Conservation (phyloP, 768 basidiomycete genomes). For the Gymnopilus dilepis region DNA sequence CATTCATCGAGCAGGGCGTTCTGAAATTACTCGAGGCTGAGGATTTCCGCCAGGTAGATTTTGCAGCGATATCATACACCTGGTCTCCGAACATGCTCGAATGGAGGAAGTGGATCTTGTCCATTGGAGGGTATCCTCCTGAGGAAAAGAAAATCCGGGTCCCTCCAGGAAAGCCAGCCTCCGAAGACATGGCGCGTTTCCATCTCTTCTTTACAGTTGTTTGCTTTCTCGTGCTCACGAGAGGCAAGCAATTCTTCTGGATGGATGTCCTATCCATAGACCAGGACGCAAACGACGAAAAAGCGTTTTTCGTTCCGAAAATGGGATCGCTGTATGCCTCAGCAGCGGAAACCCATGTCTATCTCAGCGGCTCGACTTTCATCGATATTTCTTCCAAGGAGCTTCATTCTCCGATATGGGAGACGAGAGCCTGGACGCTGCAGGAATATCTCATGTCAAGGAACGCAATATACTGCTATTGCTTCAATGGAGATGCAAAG, state of each 20-base stretch:
- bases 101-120: slow-evolving; percentile 17
- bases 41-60: slow-evolving; percentile 11
- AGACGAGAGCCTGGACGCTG: slow-evolving; percentile 16
- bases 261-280: slow-evolving; percentile 16
- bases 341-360: slow-evolving; percentile 11
- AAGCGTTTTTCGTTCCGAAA: slow-evolving; percentile 13
- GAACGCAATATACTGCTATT: slow-evolving; percentile 10
- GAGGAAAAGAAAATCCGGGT: slow-evolving; percentile 1
- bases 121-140: not conserved
- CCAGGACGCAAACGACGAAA: slow-evolving; percentile 10
- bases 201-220: slow-evolving; percentile 17
- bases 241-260: slow-evolving; percentile 8
- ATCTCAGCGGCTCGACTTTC: slow-evolving; percentile 5
- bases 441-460: slow-evolving; percentile 16
- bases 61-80: slow-evolving; percentile 17
- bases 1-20: slow-evolving; percentile 9
- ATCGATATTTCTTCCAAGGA: slow-evolving; percentile 12
- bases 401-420: slow-evolving; percentile 14
- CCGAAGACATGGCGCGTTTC: slow-evolving; percentile 12
- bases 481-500: slow-evolving; percentile 12
- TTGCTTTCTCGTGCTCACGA: slow-evolving; percentile 13
- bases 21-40: slow-evolving; percentile 12
- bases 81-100: slow-evolving; percentile 16
- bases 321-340: slow-evolving; percentile 14
- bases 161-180: slow-evolving; percentile 1